Evolutionary conservation across 306 rosid species (phyloP), one percentile per base, ranked within the genome.

Genomic region (cucumber (Cucumis sativus)): DNA sequence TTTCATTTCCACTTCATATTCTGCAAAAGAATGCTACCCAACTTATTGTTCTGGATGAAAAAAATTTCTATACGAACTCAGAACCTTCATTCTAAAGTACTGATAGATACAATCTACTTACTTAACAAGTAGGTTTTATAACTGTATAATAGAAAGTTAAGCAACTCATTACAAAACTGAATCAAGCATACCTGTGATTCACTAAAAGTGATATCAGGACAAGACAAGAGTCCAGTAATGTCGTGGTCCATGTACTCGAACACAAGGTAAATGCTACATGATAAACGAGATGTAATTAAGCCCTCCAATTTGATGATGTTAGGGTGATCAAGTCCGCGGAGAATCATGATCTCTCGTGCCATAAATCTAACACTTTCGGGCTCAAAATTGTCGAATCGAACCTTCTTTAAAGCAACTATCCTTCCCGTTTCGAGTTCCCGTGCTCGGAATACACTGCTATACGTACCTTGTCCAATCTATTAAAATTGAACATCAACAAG

Each of bases 201-300:
- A 25, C 84, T 89, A 75, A 96, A 96, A 77, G 83, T 91, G 87
- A 92, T 85, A 56, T 92, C 93, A 15, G 98, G 98, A 81, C 92
- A 86, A 65, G 99, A 91, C 83, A 96, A 80, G 82, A 96, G 97
- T 25, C 98, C 98, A 17, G 97, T 90, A 70, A 95, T 86, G 63
- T 95, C 98, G 71, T 96, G 99, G 78, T 96, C 97, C 99, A 96
- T 96, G 84, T 96, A 96, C 88, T 96, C 99, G 12, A 96, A 96
- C 40, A 96, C 98, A 33, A 96, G 97, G 84, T 91, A 96, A 39
- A 96, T 87, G 85, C 91, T 96, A 83, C 93, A 89, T 41, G 99
- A 96, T 80, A 92, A 84, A 82, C 96, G 88, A 33, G 99, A 96
- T 77, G 99, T 88, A 74, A 96, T 92, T 82, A 96, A 70, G 56